Percentiles rank a stretch among this genome's conserved stretches.
Conservation (phyloP, 75 land plant species). For the Pinus tabuliformis region DNA sequence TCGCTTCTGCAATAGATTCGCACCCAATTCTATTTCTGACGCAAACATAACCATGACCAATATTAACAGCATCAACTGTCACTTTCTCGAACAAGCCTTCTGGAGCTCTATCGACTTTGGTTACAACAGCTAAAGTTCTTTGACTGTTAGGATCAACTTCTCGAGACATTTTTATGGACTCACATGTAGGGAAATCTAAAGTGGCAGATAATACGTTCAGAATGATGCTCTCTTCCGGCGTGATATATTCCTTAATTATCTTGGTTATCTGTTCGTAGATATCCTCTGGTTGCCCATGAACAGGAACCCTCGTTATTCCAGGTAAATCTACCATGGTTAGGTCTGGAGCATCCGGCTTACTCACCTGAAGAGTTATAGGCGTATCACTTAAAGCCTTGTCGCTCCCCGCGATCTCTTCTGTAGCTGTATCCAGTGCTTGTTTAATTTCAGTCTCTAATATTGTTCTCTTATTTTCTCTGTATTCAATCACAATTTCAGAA, state of each 20-base stretch:
- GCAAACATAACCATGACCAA: conserved; percentile 35
- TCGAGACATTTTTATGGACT: conserved; percentile 38
- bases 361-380: conserved; percentile 26
- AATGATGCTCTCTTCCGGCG: conserved; percentile 32
- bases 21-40: conserved; percentile 24
- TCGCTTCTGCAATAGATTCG: conserved; percentile 15
- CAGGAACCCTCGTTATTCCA: conserved; percentile 40
- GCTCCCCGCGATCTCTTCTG: conserved; percentile 16
- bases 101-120: conserved; percentile 32
- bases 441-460: conserved; percentile 14
- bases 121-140: conserved; percentile 37
- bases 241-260: conserved; percentile 22
- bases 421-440: conserved; percentile 17
- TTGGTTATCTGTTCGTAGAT: conserved; percentile 29
- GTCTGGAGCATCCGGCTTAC: conserved; percentile 22
- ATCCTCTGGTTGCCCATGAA: conserved; percentile 28
- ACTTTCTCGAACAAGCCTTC: conserved; percentile 36
- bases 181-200: conserved; percentile 38
- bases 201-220: conserved; percentile 31
- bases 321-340: conserved; percentile 44
- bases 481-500: not conserved
- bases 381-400: conserved; percentile 15
- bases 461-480: not conserved
- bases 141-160: conserved; percentile 21
- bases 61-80: conserved; percentile 30